Conservation (phyloP, 768 basidiomycete genomes). For the button mushroom (Agaricus bisporus) region DNA sequence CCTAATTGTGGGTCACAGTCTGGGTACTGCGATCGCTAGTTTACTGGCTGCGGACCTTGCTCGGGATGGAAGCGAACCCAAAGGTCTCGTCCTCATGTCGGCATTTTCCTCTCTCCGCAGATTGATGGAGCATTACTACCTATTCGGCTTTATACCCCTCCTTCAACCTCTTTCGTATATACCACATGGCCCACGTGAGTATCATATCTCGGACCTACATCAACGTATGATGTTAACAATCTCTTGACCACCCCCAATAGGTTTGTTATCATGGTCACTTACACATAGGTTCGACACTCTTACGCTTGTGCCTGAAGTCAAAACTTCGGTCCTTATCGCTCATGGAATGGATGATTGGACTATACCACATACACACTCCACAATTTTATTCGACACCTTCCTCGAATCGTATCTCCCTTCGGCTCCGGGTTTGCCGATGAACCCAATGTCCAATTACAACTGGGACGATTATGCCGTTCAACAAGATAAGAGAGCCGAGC, state of each 20-base stretch:
- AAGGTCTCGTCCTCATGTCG: conserved; percentile 25
- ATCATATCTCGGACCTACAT: neutral
- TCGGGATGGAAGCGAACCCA: conserved; percentile 32
- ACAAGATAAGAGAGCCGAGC: conserved; percentile 27
- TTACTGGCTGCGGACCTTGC: conserved; percentile 42
- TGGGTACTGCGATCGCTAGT: conserved; percentile 66
- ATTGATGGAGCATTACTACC: conserved; percentile 60
- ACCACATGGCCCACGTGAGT: conserved; percentile 58
- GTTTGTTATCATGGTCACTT: conserved; percentile 47
- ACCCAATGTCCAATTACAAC: conserved; percentile 29
- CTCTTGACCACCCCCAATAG: conserved; percentile 24
- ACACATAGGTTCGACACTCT: conserved; percentile 59
- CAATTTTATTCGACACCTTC: conserved; percentile 60
- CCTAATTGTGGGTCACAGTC: conserved; percentile 64
- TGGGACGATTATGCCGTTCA: conserved; percentile 36
- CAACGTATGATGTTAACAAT: neutral
- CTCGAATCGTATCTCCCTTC: conserved; percentile 52
- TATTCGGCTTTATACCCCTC: conserved; percentile 62
- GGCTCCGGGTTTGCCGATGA: conserved; percentile 24
- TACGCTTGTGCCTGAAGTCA: conserved; percentile 50
- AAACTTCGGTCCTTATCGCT: conserved; percentile 61
- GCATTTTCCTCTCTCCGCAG: conserved; percentile 53
- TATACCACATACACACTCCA: conserved; percentile 67
- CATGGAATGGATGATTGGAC: conserved; percentile 71
- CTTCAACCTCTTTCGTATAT: conserved; percentile 63